Evolutionary conservation across 306 rosid genomes (phyloP).

Genomic region (Fagus crenata): DNA sequence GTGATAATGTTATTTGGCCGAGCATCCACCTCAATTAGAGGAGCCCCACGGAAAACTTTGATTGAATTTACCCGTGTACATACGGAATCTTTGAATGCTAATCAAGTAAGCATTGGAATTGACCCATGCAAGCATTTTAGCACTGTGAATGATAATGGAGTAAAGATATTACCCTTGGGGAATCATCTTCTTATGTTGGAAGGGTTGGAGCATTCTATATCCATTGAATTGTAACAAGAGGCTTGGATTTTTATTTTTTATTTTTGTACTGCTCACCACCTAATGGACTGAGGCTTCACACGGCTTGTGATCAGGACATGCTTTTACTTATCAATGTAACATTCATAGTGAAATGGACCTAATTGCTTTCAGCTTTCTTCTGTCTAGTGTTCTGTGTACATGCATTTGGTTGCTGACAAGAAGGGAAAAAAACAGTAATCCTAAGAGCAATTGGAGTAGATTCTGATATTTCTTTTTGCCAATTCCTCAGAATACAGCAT

Average conservation of each 20-base stretch:
- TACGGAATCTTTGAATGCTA: conserved; percentile 13
- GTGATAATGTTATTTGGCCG: conserved; percentile 65
- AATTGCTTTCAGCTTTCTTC: neutral
- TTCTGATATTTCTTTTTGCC: neutral
- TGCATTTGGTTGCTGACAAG: neutral
- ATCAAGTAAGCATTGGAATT: conserved; percentile 52
- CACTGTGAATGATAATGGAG: conserved; percentile 63
- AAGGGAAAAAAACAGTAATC: neutral
- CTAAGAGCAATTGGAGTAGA: neutral
- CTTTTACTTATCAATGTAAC: neutral
- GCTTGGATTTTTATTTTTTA: neutral
- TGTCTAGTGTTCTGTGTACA: neutral
- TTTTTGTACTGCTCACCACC: neutral
- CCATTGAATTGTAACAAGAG: conserved; percentile 37
- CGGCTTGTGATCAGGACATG: neutral
- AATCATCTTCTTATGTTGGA: conserved; percentile 51
- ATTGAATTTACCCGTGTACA: conserved; percentile 41
- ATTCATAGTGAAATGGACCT: neutral
- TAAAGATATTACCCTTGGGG: conserved; percentile 66
- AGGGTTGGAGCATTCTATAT: conserved; percentile 52
- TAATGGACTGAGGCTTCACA: neutral
- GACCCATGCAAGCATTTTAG: conserved; percentile 81
- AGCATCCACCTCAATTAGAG: conserved; percentile 27
- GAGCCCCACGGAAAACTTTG: conserved; percentile 42
- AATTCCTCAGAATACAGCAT: no score